Percentiles rank a stretch among this genome's conserved stretches.
Evolutionary conservation across 768 basidiomycete species (phyloP).

Genomic region (Tubosaeta brunneosetosa): DNA sequence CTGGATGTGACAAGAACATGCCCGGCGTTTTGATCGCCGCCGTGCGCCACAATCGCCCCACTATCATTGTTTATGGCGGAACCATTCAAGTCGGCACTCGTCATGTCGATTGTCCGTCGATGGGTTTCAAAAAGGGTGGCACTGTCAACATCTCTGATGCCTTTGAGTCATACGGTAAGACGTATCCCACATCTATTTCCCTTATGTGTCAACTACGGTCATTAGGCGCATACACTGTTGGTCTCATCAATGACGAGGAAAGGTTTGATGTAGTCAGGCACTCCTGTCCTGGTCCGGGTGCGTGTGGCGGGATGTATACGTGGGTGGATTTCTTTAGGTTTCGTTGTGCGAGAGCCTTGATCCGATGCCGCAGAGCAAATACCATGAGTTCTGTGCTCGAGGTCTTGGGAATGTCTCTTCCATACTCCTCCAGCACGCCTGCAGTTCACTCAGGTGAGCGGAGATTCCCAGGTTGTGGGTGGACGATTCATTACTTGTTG

Average conservation of each 20-base stretch:
- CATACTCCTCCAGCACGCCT: conserved; percentile 72
- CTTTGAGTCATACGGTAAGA: conserved; percentile 75
- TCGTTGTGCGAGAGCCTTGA: background rate
- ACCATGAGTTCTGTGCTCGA: conserved; percentile 86
- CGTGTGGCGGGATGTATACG: conserved; percentile 89
- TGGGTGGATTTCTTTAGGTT: conserved; percentile 26
- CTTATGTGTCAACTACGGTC: background rate
- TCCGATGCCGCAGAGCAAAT: conserved; percentile 51
- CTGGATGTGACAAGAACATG: conserved; percentile 93
- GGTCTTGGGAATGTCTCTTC: conserved; percentile 80
- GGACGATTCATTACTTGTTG: background rate
- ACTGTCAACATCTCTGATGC: conserved; percentile 80
- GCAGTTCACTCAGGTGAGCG: conserved; percentile 61
- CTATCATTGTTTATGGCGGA: conserved; percentile 83
- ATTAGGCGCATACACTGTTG: conserved; percentile 68
- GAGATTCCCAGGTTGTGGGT: background rate
- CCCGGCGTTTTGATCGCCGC: conserved; percentile 86
- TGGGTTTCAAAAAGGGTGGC: conserved; percentile 76
- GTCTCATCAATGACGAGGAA: conserved; percentile 75
- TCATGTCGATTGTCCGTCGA: conserved; percentile 74
- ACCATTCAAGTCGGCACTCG: conserved; percentile 76
- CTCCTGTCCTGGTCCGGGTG: conserved; percentile 81
- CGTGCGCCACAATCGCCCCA: conserved; percentile 80
- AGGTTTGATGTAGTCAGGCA: conserved; percentile 81
- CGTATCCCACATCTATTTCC: background rate